Evolutionary conservation across 2,329 filamentous ascomycete genomes (phyloP), one percentile per base, ranked within the genome.

Genomic region (Botryosphaeria agaves): DNA sequence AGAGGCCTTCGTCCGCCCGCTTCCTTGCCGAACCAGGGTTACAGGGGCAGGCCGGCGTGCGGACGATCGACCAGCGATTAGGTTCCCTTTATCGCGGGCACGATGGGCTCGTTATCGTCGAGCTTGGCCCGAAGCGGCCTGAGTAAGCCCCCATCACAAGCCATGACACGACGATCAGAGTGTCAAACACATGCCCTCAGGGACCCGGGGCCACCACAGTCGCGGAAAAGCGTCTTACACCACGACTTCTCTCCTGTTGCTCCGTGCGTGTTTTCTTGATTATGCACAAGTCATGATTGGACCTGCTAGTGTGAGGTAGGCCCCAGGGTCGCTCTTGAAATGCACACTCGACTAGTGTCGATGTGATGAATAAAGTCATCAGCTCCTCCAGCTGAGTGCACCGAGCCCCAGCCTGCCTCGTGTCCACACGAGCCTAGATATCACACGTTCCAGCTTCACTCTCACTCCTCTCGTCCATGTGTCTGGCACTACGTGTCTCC

Each of bases 341-440:
- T n/a, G n/a, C n/a, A n/a, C n/a, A n/a, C n/a, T n/a, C n/a, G n/a
- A n/a, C n/a, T n/a, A 23, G 9, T 23, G 21, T 23, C 9, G 21
- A 23, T 9, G 21, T 23, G 39, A 44, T 50, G 45, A 46, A 38
- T 49, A 44, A 43, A 42, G 41, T n/a, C n/a, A n/a, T n/a, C 21
- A 11, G 21, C 21, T 23, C 4, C 21, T 12, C 21, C 9, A 23
- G 21, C 21, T 23, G 21, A 12, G 9, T 23, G 21, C 12, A 23
- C 21, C 21, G 9, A 23, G 9, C 21, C 21, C 21, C 12, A 9
- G 21, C 12, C 9, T 12, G 9, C 21, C 21, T 23, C 21, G 12
- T 23, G 12, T 23, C 9, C 12, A 9, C 9, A 23, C 3, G 21
- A 9, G 9, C 21, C 21, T 12, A 23, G 12, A 12, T 9, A 11